Base-by-base conservation (phyloP, 2,329 filamentous ascomycete genomes). In the Ophiostoma quercus region DNA sequence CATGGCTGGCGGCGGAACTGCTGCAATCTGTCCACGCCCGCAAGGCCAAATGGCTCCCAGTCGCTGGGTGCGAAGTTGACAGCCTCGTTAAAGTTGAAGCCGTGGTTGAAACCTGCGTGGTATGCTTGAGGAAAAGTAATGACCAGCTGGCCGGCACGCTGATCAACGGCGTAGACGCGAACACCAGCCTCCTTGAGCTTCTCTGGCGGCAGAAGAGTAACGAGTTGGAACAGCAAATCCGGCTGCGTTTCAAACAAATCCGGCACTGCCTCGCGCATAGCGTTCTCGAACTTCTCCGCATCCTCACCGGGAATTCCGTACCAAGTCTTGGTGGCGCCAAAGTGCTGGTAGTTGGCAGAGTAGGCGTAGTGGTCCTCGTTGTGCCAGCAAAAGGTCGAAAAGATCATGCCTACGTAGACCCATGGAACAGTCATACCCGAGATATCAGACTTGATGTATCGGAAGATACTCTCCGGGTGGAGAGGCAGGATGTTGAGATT, bases 331-430 rank as follows among this genome's bases (percentile, higher is more conserved):
- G 95, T 99, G 1, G 94, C 93, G 11, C 95, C 95, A 76, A 99
- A 96, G 76, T 99, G 95, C 78, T 99, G 95, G 76, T 98, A 99
- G 74, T 99, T 99, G 68, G 95, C 91, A 0, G 95, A 99, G 77
- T 98, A 99, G 1, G 95, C 90, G 77, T 97, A 97, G 77, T 99
- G 95, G 76, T 99, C 95, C 77, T 99, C 95, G 73, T 97, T 97
- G 78, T 99, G 95, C 95, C 95, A 99, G 79, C 95, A 99, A 77
- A 99, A 99, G 0, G 95, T 98, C 0, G 95, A 99, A 78, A 99
- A 99, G 54, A 96, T 96, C 95, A 99, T 99, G 72, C 95, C 95
- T 3, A 99, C 95, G 77, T 99, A 99, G 3, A 99, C 88, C 95
- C 95, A 99, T 0, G 95, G 95, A 8, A 99, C 94, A 0, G 95